Evolutionary conservation across 2,329 filamentous ascomycete genomes (phyloP), one percentile per base, ranked within the genome.

Genomic region (Sporothrix mexicana): DNA sequence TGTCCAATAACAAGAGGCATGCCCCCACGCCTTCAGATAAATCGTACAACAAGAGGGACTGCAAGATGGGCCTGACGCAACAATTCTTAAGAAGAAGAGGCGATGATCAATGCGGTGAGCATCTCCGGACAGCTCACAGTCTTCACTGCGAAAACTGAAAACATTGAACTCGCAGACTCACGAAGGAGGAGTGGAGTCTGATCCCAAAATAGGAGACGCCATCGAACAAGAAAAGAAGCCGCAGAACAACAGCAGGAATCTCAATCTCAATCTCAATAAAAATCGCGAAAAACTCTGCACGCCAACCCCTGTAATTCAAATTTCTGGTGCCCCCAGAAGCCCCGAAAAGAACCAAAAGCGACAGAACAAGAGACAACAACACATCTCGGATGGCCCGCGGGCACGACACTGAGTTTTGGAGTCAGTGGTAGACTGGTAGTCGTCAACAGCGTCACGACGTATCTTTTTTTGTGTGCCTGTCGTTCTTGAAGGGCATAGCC

Each of bases 241-340:
- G 7, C 30, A 36, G 30, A 36, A 49, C 30, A 64, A 64, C 36
- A 43, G 62, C 23, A 67, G 23, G 45, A n/a, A 23, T 30, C 30
- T 36, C 30, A 43, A 25, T 25, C 7, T 13, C 43, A 55, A 55
- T 49, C 20, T 30, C 17, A 62, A 62, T n/a, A 23, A 49, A 20
- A 70, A 45, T 47, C 36, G 41, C 41, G 53, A 30, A 45, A 64
- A 53, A 69, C 20, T 43, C 20, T 70, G 51, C 49, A 45, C 12
- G 30, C 45, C 20, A 45, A 73, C 71, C 74, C 74, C 73, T 73
- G 71, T 25, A 67, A 49, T 10, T 53, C 73, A 73, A 75, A 75
- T 75, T 75, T 75, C 74, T 73, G 74, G 71, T 47, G 36, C 23
- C 62, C 61, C 68, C 30, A 55, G 12, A 51, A 47, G 4, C 30